Conservation (phyloP, 2,329 filamentous ascomycete genomes). For the Microdochium trichocladiopsis region DNA sequence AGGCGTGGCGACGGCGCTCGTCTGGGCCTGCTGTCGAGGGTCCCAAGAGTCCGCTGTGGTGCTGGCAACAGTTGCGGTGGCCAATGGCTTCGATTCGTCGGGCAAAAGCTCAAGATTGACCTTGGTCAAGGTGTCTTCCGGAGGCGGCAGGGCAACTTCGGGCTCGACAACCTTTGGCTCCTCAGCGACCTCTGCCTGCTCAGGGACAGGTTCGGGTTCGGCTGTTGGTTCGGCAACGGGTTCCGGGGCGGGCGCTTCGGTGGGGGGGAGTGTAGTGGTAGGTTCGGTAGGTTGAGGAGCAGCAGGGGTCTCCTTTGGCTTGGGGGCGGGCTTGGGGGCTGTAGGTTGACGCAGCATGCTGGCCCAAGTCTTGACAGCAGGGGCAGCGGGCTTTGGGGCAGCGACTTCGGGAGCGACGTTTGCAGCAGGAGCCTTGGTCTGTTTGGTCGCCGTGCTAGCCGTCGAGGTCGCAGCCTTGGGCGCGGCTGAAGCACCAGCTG, state of each 20-base stretch:
- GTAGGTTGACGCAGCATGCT: constrained; percentile 63
- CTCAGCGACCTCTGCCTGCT: constrained; percentile 19
- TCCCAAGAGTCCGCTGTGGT: constrained; percentile 84
- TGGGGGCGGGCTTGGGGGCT: constrained; percentile 49
- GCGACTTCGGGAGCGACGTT: constrained; percentile 27
- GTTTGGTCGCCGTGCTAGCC: constrained; percentile 16
- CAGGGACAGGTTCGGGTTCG: constrained; percentile 18
- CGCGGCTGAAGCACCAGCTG: constrained; percentile 24
- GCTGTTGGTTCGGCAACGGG: constrained; percentile 21
- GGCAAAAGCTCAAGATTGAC: constrained; percentile 87
- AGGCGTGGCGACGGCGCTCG: constrained; percentile 57
- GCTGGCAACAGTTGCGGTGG: constrained; percentile 80
- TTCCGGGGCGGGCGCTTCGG: constrained; percentile 30
- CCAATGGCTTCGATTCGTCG: constrained; percentile 69
- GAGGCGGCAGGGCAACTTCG: constrained; percentile 54
- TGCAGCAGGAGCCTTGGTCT: constrained; percentile 27
- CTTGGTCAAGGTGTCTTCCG: constrained; percentile 80
- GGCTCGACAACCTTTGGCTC: constrained; percentile 36
- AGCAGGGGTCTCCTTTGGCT: constrained; percentile 41
- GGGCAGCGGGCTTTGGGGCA: constrained; percentile 27
- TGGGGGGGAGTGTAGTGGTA: constrained; percentile 35
- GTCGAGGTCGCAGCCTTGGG: constrained; percentile 19
- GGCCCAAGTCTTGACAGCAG: constrained; percentile 58
- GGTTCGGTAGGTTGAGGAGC: constrained; percentile 35
- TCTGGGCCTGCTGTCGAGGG: constrained; percentile 47